phyloP scores from a whole-genome alignment of 1,284 basidiomycete genomes.

The Porodaedalea pini region DNA sequence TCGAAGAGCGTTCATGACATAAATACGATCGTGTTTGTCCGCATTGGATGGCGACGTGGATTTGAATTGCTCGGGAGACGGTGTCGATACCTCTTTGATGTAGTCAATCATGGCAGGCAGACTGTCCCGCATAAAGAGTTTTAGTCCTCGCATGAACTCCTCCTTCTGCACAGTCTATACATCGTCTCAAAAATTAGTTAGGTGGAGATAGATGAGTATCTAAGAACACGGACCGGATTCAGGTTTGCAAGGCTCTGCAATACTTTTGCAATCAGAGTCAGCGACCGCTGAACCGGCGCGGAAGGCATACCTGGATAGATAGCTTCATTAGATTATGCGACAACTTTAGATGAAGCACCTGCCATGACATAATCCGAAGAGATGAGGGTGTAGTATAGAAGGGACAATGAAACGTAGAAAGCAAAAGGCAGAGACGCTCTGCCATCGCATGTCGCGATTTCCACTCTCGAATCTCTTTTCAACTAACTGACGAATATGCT shows the following conservation, averaged over 20 bases:
- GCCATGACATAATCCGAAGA: constrained; percentile 74
- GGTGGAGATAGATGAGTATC: constrained; percentile 4
- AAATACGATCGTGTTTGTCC: constrained; percentile 49
- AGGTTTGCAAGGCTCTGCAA: constrained; percentile 79
- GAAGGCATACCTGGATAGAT: constrained; percentile 55
- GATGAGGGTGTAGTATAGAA: constrained; percentile 73
- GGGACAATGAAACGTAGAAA: constrained; percentile 84
- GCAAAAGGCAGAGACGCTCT: constrained; percentile 81
- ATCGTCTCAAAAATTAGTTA: background rate
- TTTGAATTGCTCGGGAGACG: constrained; percentile 35
- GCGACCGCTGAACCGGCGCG: constrained; percentile 61
- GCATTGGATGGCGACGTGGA: constrained; percentile 29
- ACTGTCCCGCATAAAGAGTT: constrained; percentile 59
- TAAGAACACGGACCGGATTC: constrained; percentile 50
- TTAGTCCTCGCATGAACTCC: constrained; percentile 67
- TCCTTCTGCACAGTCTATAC: constrained; percentile 62
- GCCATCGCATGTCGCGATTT: constrained; percentile 61
- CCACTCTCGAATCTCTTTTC: constrained; percentile 55
- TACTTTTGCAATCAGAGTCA: constrained; percentile 75
- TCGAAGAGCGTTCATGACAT: constrained; percentile 52
- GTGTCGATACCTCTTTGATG: constrained; percentile 64
- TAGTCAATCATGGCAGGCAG: constrained; percentile 71
- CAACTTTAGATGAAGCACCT: constrained; percentile 46
- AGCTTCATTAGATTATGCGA: constrained; percentile 39
- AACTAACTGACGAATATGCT: constrained; percentile 67